phyloP scores from a whole-genome alignment of 805 yeast genomes.

The Saccharomyces eubayanus region DNA sequence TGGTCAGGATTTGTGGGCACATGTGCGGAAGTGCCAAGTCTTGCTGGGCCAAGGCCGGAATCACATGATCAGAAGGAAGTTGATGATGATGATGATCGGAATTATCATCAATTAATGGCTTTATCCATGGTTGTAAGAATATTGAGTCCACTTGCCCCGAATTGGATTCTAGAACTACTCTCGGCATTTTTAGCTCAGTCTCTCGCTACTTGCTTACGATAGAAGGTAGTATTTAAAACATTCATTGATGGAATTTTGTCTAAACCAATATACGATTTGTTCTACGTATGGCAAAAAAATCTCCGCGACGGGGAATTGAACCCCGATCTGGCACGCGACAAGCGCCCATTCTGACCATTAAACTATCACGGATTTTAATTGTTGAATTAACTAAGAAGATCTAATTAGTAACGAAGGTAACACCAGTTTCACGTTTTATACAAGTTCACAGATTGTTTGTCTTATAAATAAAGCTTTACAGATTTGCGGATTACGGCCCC shows the following conservation, averaged over 20 bases:
- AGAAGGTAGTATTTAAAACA: too few relatives aligned
- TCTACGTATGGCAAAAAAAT: background rate
- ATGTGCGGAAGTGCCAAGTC: constrained; percentile 9
- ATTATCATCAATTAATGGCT: constrained; percentile 2
- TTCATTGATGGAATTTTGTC: too few relatives aligned
- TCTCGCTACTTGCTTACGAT: background rate
- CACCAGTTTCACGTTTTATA: background rate
- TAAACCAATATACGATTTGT: too few relatives aligned
- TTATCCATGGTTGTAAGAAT: constrained; percentile 22
- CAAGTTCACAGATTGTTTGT: too few relatives aligned
- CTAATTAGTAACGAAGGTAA: too few relatives aligned
- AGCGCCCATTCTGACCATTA: background rate
- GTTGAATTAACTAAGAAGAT: background rate
- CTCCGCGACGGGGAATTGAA: background rate
- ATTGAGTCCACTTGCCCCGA: constrained; percentile 14
- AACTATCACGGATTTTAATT: background rate
- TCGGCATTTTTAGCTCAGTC: constrained; percentile 14
- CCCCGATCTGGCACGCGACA: constrained; percentile 1
- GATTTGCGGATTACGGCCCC: too few relatives aligned
- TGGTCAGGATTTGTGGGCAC: constrained; percentile 6
- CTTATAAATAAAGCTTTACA: too few relatives aligned
- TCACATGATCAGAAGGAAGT: constrained; percentile 1
- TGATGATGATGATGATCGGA: background rate
- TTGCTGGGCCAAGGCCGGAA: constrained; percentile 8
- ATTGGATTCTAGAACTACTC: constrained; percentile 9